Percentiles rank a stretch among this genome's conserved stretches.
These are phyloP conservation scores for Guyanaporus albipodus DNA, from an alignment of 768 basidiomycete genomes.

Conservation along the genomic window DNA sequence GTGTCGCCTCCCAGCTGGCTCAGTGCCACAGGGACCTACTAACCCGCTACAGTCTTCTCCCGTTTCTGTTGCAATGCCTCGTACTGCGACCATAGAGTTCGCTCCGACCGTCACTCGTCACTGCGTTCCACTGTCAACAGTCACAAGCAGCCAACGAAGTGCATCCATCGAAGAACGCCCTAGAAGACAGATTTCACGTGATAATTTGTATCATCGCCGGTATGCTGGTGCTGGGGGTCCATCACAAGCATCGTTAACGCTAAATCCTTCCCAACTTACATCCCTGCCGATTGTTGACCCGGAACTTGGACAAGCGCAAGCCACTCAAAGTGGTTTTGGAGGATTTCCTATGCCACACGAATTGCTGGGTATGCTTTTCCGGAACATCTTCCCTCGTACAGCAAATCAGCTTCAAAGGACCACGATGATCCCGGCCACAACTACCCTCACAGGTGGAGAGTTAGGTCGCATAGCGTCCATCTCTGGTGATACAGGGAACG, in stretches of 20 bases:
- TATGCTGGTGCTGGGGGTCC: constrained; percentile 7
- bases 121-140: constrained; percentile 22
- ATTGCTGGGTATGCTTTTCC: constrained; percentile 47
- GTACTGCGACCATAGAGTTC: constrained; percentile 52
- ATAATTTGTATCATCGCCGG: constrained; percentile 14
- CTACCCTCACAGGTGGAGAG: constrained; percentile 43
- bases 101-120: constrained; percentile 34
- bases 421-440: constrained; percentile 71
- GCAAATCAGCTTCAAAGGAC: constrained; percentile 59
- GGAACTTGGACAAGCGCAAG: constrained; percentile 7
- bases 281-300: constrained; percentile 13
- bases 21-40: background rate
- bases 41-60: constrained; percentile 3
- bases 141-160: constrained; percentile 23
- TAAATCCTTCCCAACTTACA: constrained; percentile 13
- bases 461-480: constrained; percentile 26
- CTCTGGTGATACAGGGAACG: constrained; percentile 16
- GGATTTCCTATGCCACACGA: constrained; percentile 72
- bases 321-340: constrained; percentile 53
- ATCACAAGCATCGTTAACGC: constrained; percentile 16
- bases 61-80: constrained; percentile 26
- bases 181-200: constrained; percentile 6
- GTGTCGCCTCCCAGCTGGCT: constrained; percentile 9
- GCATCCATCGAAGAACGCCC: constrained; percentile 3
- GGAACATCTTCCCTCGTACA: constrained; percentile 59